Conservation (phyloP, 169 alveolate genomes). For the Cryptosporidium ryanae region DNA sequence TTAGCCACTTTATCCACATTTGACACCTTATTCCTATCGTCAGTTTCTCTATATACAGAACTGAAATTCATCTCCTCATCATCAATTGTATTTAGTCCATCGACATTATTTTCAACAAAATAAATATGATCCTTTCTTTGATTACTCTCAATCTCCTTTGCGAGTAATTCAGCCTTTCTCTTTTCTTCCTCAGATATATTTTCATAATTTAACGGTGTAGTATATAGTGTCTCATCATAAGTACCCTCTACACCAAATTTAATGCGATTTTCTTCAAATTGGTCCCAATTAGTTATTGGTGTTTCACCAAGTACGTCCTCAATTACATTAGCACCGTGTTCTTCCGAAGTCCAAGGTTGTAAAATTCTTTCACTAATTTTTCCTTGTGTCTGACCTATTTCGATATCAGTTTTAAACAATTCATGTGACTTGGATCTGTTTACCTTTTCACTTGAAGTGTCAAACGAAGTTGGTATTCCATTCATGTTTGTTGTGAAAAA, state of each 20-base stretch:
- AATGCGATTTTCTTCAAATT: conserved; percentile 72
- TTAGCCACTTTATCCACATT: neutral
- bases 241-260: conserved; percentile 75
- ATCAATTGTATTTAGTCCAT: neutral
- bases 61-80: conserved; percentile 69
- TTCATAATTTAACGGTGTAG: conserved; percentile 66
- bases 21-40: neutral
- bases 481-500: conserved; percentile 14
- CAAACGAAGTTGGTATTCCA: conserved; percentile 54
- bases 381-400: conserved; percentile 1
- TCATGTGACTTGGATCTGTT: neutral
- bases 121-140: neutral
- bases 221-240: conserved; percentile 75
- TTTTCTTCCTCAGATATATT: conserved; percentile 50
- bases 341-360: conserved; percentile 63
- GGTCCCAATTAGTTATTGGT: conserved; percentile 72
- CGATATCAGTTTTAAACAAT: conserved; percentile 36
- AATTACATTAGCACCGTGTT: neutral
- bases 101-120: neutral
- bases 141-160: conserved; percentile 50
- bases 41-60: conserved; percentile 29
- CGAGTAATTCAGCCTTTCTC: conserved; percentile 51
- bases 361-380: conserved; percentile 7
- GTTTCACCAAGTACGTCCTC: conserved; percentile 36
- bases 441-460: conserved; percentile 39